Base-by-base conservation (phyloP, 164 flowering plant species). In the Amborella trichopoda region DNA sequence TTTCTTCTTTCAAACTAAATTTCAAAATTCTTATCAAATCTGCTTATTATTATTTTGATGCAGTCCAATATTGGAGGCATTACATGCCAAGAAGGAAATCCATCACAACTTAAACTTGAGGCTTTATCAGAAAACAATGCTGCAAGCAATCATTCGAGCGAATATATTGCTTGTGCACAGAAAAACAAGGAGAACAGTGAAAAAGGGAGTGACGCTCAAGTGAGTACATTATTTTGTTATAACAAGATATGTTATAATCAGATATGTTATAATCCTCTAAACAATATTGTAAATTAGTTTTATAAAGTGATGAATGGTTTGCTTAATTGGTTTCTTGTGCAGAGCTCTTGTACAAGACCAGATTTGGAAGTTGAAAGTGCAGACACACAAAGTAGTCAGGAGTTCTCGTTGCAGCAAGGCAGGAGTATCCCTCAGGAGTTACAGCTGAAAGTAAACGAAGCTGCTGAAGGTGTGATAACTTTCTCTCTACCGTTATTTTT, bases 311-410 rank as follows among this genome's bases (percentile, higher is more conserved):
- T 30, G 9, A 30, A 9, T 14, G 14, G 9, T 30, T 30, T 30
- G 34, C 20, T 38, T 38, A 22, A 19, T 37, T 2, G 16, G 16
- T 38, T 6, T 42, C 52, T 61, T 58, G 40, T 77, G 80, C 77
- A 91, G 98, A 91, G 95, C 72, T 87, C 98, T 51, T 81, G 88
- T 53, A 70, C 95, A 57, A 87, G 67, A 50, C 85, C 76, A 33
- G 85, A 71, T 40, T 12, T 68, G 47, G 85, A 83, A 65, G 75
- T 61, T 60, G 83, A 80, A 59, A 71, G 73, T 52, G 55, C 70
- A 20, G 50, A 48, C 41, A 23, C 62, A 47, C 78, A 63, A 49
- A 45, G 61, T 28, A 26, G 46, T 58, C 77, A 67, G 59, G 76
- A 66, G 28, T 38, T 25, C 24, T 53, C 59, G 3, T 50, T 50